Percentiles rank a stretch among this genome's conserved stretches.
Evolutionary conservation across 2,329 filamentous ascomycete genomes (phyloP).

Genomic region (Fusarium sp.): DNA sequence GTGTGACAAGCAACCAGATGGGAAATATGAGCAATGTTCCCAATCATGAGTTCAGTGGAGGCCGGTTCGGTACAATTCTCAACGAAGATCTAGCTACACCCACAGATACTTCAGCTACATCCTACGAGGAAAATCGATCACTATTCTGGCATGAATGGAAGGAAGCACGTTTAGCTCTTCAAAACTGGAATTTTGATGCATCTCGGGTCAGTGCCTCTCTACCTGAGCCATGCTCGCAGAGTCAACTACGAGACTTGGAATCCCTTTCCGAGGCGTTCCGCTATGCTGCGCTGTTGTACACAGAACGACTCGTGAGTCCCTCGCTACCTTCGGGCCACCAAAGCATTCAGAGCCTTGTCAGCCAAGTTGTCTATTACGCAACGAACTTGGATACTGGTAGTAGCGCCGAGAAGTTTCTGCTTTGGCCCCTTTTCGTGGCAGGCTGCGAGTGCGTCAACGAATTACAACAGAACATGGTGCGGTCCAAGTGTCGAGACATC

Average conservation of each 20-base stretch:
- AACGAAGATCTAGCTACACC: constrained; percentile 68
- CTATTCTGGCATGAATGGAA: constrained; percentile 92
- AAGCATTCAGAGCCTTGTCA: constrained; percentile 87
- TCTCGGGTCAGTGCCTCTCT: constrained; percentile 66
- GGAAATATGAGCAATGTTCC: constrained; percentile 58
- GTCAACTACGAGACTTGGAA: constrained; percentile 80
- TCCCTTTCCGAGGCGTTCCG: constrained; percentile 93
- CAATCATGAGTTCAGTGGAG: constrained; percentile 75
- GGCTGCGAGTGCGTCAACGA: constrained; percentile 91
- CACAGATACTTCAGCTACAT: constrained; percentile 59
- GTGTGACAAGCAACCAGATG: constrained; percentile 48
- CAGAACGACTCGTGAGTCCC: constrained; percentile 87
- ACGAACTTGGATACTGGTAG: constrained; percentile 81
- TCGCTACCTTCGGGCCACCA: constrained; percentile 79
- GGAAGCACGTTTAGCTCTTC: constrained; percentile 80
- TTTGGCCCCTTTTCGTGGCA: constrained; percentile 94
- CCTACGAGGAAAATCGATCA: constrained; percentile 71
- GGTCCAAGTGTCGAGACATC: constrained; percentile 86
- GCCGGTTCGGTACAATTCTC: constrained; percentile 72
- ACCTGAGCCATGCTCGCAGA: constrained; percentile 65
- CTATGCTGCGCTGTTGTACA: constrained; percentile 90
- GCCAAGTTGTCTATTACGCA: constrained; percentile 86
- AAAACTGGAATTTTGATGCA: constrained; percentile 84
- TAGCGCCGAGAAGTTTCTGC: constrained; percentile 86
- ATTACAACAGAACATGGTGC: constrained; percentile 82